Base-by-base conservation (phyloP, 2,329 filamentous ascomycete genomes). In the Claviceps africana region DNA sequence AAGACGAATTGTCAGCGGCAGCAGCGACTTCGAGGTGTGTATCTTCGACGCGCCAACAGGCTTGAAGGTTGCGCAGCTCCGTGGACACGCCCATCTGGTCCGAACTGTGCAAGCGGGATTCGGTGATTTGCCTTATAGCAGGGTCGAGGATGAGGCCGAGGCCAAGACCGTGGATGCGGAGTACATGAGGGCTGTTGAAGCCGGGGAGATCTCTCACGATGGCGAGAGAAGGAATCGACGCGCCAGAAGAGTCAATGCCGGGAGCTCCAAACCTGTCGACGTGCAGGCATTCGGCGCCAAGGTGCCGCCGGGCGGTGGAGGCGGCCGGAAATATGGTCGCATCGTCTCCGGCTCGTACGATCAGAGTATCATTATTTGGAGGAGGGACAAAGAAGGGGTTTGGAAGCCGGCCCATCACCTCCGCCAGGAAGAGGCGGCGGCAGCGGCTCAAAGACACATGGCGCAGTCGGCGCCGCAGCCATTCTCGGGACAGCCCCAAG, bases 291-390 rank as follows among this genome's bases (percentile, higher is more conserved):
- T 87, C 48, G 90, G 90, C 0, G 88, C 90, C 17, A 93, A 87
- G 63, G 75, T 97, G 2, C 91, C 91, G 1, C 90, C 91, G 0
- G 91, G 91, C 13, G 90, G 91, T 25, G 91, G 91, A 40, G 91
- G 91, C 22, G 89, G 91, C 28, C 88, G 88, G 61, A 83, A 78
- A 58, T 96, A 91, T 72, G 88, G 86, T 10, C 83, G 90, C n/a
- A 98, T 98, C 54, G 88, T 98, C 3, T 96, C 90, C 7, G 93
- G 93, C 2, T 95, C 89, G 0, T 98, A 98, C 60, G 93, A 98
- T 59, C 88, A 95, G 69, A 90, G 83, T 11, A 88, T 98, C 59
- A 90, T 96, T 58, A 87, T 98, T 53, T 98, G 93, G 93, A 85
- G 86, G 59, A 83, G 88, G 55, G 86, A 94, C 57, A 79, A 82